Conservation (phyloP, 2,329 filamentous ascomycete species). For the Colletotrichum sp. region DNA sequence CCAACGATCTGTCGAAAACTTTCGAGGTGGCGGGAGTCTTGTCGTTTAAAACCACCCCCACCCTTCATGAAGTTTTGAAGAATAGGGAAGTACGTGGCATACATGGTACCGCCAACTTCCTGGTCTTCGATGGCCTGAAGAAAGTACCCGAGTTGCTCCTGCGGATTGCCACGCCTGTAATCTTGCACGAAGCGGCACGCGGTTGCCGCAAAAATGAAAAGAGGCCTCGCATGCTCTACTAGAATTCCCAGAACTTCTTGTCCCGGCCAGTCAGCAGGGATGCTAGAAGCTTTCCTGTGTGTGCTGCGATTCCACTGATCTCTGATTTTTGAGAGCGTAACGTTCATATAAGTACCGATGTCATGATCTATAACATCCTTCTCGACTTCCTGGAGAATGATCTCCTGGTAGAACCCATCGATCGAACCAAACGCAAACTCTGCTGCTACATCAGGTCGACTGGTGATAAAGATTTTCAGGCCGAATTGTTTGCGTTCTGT, state of each 20-base stretch:
- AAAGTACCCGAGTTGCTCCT: neutral
- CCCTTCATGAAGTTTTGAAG: neutral
- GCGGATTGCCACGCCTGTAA: neutral
- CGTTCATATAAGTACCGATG: neutral
- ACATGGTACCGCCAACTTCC: neutral
- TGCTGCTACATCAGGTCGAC: constrained; percentile 38
- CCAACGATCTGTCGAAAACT: neutral
- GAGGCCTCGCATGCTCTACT: neutral
- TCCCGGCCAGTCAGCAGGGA: neutral
- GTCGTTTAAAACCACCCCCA: no score
- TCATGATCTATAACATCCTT: neutral
- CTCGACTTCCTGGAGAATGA: neutral
- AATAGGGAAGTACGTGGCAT: neutral
- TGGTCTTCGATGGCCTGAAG: neutral
- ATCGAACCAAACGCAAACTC: constrained; percentile 31
- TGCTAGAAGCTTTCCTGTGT: neutral
- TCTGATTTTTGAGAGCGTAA: neutral
- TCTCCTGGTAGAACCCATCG: neutral
- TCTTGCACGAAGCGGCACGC: constrained; percentile 11
- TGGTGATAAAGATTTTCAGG: constrained; percentile 11
- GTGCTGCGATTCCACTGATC: neutral
- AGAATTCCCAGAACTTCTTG: neutral
- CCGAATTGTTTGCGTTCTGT: neutral
- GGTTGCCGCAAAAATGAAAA: constrained; percentile 26
- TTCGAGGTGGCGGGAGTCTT: neutral